Conservation (phyloP, 208 protist species). For the Angomonas deanei region DNA sequence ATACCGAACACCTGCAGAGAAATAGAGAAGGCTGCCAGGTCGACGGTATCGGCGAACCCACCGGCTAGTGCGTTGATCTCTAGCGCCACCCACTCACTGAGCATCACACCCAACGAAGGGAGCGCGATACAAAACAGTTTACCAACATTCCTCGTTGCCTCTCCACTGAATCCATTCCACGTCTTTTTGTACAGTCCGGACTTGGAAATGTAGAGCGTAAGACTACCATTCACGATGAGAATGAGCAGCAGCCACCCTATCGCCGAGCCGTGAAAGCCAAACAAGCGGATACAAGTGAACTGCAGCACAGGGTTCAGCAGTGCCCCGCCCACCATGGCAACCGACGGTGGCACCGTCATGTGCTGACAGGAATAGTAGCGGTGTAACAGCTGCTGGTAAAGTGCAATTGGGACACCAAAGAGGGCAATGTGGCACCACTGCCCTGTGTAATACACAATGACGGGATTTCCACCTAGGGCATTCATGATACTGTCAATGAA, state of each 20-base stretch:
- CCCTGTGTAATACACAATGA: constrained; percentile 67
- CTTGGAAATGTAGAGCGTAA: constrained; percentile 41
- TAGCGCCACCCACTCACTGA: constrained; percentile 80
- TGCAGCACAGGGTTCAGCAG: constrained; percentile 65
- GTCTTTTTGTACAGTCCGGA: constrained; percentile 57
- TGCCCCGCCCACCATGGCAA: constrained; percentile 47
- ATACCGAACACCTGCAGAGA: constrained; percentile 69
- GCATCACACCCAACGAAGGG: constrained; percentile 83
- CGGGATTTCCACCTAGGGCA: constrained; percentile 31
- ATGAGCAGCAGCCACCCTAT: constrained; percentile 77
- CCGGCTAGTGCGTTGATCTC: constrained; percentile 67
- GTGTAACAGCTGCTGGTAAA: constrained; percentile 57
- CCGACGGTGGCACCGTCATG: constrained; percentile 57
- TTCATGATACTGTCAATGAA: constrained; percentile 52
- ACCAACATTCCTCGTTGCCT: constrained; percentile 36
- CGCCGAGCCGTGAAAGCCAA: constrained; percentile 71
- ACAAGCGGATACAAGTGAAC: constrained; percentile 48
- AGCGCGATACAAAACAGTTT: constrained; percentile 53
- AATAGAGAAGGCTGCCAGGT: constrained; percentile 77
- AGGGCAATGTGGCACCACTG: constrained; percentile 60
- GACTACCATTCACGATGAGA: constrained; percentile 26
- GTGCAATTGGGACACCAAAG: constrained; percentile 56
- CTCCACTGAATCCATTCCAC: constrained; percentile 65
- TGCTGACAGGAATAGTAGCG: constrained; percentile 86
- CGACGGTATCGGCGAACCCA: constrained; percentile 45